Evolutionary conservation across 2,329 filamentous ascomycete genomes (phyloP), one percentile per base, ranked within the genome.

Genomic region (Plectosphaerella sp.): DNA sequence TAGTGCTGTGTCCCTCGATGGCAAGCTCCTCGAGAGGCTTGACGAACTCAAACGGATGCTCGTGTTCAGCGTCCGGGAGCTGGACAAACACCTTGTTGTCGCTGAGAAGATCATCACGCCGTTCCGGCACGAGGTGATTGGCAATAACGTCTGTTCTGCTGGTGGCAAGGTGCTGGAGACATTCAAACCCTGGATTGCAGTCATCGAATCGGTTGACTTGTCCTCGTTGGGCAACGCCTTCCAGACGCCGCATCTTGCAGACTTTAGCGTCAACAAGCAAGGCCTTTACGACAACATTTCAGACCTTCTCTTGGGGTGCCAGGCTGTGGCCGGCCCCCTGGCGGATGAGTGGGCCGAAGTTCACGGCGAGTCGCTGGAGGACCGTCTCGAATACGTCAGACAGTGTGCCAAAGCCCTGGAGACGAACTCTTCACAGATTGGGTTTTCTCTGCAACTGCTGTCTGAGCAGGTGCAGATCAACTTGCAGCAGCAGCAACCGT

Each of bases 291-390:
- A 97, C 68, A 88, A 91, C 54, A 88, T 96, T 51, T 92, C 91
- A 9, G 94, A 97, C 66, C 80, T 99, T 25, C 73, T 97, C 4
- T 73, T 96, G 48, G 85, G 87, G 53, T 97, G 92, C 63, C 94
- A 99, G 70, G 85, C 89, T 22, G 88, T 97, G n/a, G 89, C 91
- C 6, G 90, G 90, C 9, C 94, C 94, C 6, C 71, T 99, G 43
- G 89, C 88, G 9, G 94, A 99, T 65, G 94, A 99, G 71, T 99
- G 94, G 94, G 84, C 92, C 4, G 91, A 96, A 66, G 78, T 92
- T n/a, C 85, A 91, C 43, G 91, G 91, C 2, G 91, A 96, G 65
- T 89, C 92, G 8, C 76, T 99, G 28, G 93, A 97, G 64, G 90
- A 90, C 59, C 85, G 94, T 20, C 71, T 97, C 24, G 88, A 88